A percentile compares a stretch with the other conserved stretches of the same genome.
Conservation (phyloP, 306 rosid genomes). For the Hippophae rhamnoides region DNA sequence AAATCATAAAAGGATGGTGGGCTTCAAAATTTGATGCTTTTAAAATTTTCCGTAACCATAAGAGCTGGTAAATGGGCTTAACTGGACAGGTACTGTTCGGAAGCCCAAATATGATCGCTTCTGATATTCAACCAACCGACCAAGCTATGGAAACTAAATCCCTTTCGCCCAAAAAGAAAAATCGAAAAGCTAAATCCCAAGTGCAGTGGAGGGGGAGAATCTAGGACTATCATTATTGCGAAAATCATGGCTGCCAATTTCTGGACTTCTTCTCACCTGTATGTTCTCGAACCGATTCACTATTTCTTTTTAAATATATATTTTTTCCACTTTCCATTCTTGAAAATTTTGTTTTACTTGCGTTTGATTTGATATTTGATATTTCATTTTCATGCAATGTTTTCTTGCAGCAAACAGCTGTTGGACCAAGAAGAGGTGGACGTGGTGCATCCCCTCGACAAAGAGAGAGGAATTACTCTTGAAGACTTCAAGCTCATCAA, state of each 20-base stretch:
- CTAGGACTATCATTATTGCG: slow-evolving; percentile 11
- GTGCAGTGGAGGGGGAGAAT: background rate
- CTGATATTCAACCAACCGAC: too few species aligned
- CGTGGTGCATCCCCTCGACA: slow-evolving; percentile 62
- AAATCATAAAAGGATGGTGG: too few species aligned
- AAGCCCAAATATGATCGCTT: too few species aligned
- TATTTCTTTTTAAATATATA: background rate
- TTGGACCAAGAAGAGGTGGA: slow-evolving; percentile 87
- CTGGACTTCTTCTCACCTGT: slow-evolving; percentile 94
- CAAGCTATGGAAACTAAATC: too few species aligned
- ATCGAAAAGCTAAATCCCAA: too few species aligned
- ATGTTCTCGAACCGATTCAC: slow-evolving; percentile 6
- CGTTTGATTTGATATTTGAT: slow-evolving; percentile 10
- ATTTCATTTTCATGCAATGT: background rate
- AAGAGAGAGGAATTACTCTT: slow-evolving; percentile 72
- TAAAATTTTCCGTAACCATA: too few species aligned
- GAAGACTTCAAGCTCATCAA: slow-evolving; percentile 91
- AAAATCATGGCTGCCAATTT: slow-evolving; percentile 73
- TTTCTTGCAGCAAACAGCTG: slow-evolving; percentile 58
- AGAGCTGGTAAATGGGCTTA: too few species aligned
- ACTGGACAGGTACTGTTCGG: too few species aligned
- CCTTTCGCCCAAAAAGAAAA: too few species aligned
- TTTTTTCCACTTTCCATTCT: background rate
- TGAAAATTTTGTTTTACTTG: background rate
- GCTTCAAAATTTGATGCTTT: too few species aligned